phyloP scores from a whole-genome alignment of 805 yeast genomes.

The Saccharomycopsis vini region DNA sequence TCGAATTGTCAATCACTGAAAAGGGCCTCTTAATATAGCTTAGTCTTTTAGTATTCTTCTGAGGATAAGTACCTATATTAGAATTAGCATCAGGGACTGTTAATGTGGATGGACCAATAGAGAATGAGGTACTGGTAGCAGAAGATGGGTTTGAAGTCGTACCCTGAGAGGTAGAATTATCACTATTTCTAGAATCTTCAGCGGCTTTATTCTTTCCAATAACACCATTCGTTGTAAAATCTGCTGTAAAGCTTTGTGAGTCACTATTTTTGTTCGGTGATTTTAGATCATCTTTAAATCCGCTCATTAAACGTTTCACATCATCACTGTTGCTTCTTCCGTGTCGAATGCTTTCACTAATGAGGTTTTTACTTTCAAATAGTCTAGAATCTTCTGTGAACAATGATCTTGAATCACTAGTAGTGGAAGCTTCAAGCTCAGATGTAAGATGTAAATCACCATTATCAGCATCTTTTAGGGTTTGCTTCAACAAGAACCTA shows the following conservation, averaged over 20 bases:
- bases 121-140: no score
- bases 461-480: slow-evolving; percentile 24
- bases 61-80: no score
- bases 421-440: neutral
- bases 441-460: neutral
- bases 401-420: no score
- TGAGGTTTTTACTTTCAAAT: neutral
- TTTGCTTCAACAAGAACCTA: slow-evolving; percentile 43
- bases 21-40: slow-evolving; percentile 18
- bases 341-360: slow-evolving; percentile 7
- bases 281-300: neutral
- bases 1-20: slow-evolving; percentile 9
- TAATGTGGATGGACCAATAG: no score
- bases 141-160: no score
- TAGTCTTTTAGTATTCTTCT: slow-evolving; percentile 10
- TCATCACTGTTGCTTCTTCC: slow-evolving; percentile 19
- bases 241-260: no score
- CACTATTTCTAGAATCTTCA: no score
- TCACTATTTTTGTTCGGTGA: no score
- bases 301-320: slow-evolving; percentile 1
- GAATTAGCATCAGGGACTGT: no score
- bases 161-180: no score
- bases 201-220: no score
- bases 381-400: slow-evolving; percentile 12
- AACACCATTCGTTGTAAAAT: no score